Evolutionary conservation across 495 filamentous ascomycete genomes (phyloP).

Genomic region (Rhypophila decipiens): DNA sequence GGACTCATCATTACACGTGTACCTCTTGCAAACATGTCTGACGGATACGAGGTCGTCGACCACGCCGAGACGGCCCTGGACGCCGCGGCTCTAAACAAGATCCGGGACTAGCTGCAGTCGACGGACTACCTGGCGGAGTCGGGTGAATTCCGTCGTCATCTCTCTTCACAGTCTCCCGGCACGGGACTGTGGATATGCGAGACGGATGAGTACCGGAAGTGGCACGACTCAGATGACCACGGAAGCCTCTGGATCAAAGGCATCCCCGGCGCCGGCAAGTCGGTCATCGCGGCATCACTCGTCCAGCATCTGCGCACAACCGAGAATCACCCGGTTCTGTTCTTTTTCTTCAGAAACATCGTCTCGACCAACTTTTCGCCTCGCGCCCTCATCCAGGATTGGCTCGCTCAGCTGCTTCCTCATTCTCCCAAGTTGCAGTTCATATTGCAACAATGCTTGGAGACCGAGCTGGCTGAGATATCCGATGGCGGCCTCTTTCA

Average conservation of each 20-base stretch:
- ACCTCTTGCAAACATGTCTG: no score
- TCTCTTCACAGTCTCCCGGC: slow-evolving; percentile 32
- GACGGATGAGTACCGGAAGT: slow-evolving; percentile 30
- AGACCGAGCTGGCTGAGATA: slow-evolving; percentile 10
- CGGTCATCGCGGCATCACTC: slow-evolving; percentile 36
- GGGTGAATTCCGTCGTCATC: slow-evolving; percentile 32
- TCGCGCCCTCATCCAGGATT: slow-evolving; percentile 36
- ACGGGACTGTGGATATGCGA: slow-evolving; percentile 41
- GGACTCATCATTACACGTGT: no score
- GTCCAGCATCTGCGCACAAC: slow-evolving; percentile 20
- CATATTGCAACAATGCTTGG: slow-evolving; percentile 14
- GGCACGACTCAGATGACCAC: slow-evolving; percentile 27
- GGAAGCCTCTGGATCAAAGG: slow-evolving; percentile 45
- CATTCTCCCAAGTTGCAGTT: slow-evolving; percentile 30
- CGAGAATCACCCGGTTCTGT: slow-evolving; percentile 35
- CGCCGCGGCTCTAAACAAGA: no score
- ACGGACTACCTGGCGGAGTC: slow-evolving; percentile 25
- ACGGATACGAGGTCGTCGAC: no score
- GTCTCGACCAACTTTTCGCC: slow-evolving; percentile 43
- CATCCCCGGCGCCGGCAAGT: slow-evolving; percentile 47
- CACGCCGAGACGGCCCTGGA: no score
- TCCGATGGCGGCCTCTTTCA: slow-evolving; percentile 18
- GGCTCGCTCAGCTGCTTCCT: slow-evolving; percentile 33
- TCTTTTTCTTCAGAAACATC: slow-evolving; percentile 52
- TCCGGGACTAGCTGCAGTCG: slow-evolving; percentile 33